Evolutionary conservation across 148 eudicot genomes (phyloP), one percentile per base, ranked within the genome.

Genomic region (Mesembryanthemum crystallinum): DNA sequence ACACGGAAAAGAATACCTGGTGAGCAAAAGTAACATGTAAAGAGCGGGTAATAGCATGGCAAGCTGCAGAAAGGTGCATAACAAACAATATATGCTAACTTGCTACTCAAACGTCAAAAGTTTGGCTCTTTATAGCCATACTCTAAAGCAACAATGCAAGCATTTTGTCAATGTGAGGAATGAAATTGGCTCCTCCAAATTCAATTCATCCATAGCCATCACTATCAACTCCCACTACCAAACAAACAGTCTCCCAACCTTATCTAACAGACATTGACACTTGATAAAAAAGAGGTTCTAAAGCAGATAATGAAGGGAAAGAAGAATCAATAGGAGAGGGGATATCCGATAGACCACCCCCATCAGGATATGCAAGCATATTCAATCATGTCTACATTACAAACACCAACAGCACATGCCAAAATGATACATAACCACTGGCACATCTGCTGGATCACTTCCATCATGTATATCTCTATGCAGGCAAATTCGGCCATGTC

Each of bases 401-500:
- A 25, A 27, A 61, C 4, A 61, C 33, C 64, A 65, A 18, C 5
- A 65, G 4, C 69, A 65, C n/a, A n/a, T n/a, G n/a, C n/a, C n/a
- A n/a, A n/a, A n/a, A n/a, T n/a, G n/a, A n/a, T n/a, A n/a, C n/a
- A n/a, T n/a, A n/a, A n/a, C n/a, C n/a, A n/a, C 39, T 35, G 39
- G 39, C 39, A n/a, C 18, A 15, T 51, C n/a, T 68, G 5, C 37
- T 49, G 39, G 59, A 15, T 35, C 5, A 33, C 18, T 27, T 45
- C 54, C 59, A 69, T 35, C 42, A 39, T 69, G 55, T 12, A 70
- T 49, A 23, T 35, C 39, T 35, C n/a, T 35, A 3, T 5, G 54
- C 52, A 45, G 11, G 29, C 74, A 71, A 23, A 33, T 72, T 72
- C 47, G 24, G 27, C 49, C 74, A 54, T n/a, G 47, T 55, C 64